Evolutionary conservation across 139 green algal genomes (phyloP), one percentile per base, ranked within the genome.

Genomic region (Chlamydomonas sp.): DNA sequence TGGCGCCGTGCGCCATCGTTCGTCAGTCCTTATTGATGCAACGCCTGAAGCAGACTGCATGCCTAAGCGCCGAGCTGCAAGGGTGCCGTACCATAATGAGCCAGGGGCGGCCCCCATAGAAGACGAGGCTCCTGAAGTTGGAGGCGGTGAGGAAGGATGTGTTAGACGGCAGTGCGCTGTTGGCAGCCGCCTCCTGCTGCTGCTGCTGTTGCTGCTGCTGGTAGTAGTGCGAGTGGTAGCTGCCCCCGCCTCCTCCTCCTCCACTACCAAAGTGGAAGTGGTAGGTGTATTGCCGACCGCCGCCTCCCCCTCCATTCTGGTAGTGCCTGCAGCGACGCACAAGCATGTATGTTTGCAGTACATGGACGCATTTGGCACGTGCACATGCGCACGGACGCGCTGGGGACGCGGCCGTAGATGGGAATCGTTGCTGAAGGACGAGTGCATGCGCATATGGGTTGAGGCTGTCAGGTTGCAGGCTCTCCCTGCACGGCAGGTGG

Each of bases 151-250:
- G 80, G 62, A 87, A 80, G 57, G 79, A 79, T 8, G 86, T 87
- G 57, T 82, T 77, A 31, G 71, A 84, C 0, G 86, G 86, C 80
- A 90, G 80, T 4, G 78, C 67, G 73, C 49, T 12, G 59, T 88
- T 62, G 61, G 68, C 75, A 7, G 17, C 49, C 0, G 17, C 75
- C 69, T 89, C 67, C 64, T 76, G 49, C 85, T 73, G 69, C 76
- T 88, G 75, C 76, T 88, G 63, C 59, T 84, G 67, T 9, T 89
- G 67, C 77, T 89, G 77, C 15, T 80, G 62, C n/a, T 81, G n/a
- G 61, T 80, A 58, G 1, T 79, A 49, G 14, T 68, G 73, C 12
- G 14, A 59, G 12, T 85, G 10, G 5, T 61, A 72, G 31, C 31
- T n/a, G 71, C 71, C 71, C 71, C 31, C 71, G 71, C 71, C 18